These are phyloP conservation scores for Solanum commersonii DNA, from an alignment of 257 asterid species.

Conservation along the genomic window DNA sequence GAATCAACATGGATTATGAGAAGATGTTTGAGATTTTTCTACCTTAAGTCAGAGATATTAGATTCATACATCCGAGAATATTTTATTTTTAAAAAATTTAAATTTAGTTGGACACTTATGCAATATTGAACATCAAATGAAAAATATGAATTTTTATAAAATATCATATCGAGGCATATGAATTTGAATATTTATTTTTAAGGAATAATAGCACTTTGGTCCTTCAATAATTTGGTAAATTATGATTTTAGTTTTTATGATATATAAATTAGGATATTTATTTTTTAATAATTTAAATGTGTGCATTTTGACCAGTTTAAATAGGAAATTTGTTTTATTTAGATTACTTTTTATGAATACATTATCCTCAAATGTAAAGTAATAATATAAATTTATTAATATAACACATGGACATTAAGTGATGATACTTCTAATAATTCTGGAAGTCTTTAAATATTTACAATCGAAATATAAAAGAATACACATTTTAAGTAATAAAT, in stretches of 20 bases:
- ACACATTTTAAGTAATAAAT: background rate
- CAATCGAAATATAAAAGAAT: background rate
- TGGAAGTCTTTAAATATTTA: background rate
- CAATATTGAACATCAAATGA: too few relatives aligned
- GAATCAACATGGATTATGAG: background rate
- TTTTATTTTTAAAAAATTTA: background rate
- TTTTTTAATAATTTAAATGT: background rate
- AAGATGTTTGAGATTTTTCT: background rate
- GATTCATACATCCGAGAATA: background rate
- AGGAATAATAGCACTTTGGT: background rate
- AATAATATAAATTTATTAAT: background rate
- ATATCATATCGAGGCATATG: background rate
- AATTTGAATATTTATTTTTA: background rate
- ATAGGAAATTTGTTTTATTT: background rate
- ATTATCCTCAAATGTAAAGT: background rate
- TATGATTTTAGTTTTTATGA: background rate
- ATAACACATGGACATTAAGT: background rate
- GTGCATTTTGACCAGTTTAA: background rate
- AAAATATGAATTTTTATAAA: too few relatives aligned
- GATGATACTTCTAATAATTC: background rate
- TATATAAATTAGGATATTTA: background rate
- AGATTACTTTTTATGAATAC: background rate
- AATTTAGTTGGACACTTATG: background rate
- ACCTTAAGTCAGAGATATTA: background rate
- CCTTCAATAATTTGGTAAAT: background rate